Conservation (phyloP, 129 eudicot species). For the Saussurea involucrata region DNA sequence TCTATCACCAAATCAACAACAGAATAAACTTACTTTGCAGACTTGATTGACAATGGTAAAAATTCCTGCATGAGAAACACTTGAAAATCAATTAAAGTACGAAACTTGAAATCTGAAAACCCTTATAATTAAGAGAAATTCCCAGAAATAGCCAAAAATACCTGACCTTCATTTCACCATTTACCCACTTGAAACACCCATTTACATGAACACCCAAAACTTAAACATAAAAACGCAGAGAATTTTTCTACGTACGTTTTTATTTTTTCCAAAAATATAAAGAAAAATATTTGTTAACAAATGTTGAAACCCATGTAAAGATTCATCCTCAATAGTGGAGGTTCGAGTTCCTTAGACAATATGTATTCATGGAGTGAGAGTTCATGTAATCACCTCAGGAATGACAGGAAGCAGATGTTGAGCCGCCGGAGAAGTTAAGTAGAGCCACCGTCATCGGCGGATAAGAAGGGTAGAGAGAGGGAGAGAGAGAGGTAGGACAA, state of each 20-base stretch:
- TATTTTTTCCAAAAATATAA: too few species aligned
- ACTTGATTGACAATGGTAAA: conserved; percentile 8
- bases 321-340: background rate
- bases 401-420: background rate
- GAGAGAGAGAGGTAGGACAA: conserved; percentile 26
- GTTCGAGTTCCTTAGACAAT: too few species aligned
- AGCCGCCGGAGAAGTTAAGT: conserved; percentile 12
- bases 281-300: too few species aligned
- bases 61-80: conserved; percentile 29
- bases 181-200: too few species aligned
- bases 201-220: too few species aligned
- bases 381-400: background rate
- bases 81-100: background rate
- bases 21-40: background rate
- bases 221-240: too few species aligned
- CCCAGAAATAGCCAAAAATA: too few species aligned
- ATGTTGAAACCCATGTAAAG: conserved; percentile 1
- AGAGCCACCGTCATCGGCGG: conserved; percentile 1
- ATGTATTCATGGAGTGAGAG: background rate
- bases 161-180: too few species aligned
- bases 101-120: conserved; percentile 6
- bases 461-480: conserved; percentile 14
- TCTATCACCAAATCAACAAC: background rate
- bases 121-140: too few species aligned
- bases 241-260: too few species aligned